Evolutionary conservation across 768 basidiomycete genomes (phyloP).

Genomic region (Leccinum subgranulosum): DNA sequence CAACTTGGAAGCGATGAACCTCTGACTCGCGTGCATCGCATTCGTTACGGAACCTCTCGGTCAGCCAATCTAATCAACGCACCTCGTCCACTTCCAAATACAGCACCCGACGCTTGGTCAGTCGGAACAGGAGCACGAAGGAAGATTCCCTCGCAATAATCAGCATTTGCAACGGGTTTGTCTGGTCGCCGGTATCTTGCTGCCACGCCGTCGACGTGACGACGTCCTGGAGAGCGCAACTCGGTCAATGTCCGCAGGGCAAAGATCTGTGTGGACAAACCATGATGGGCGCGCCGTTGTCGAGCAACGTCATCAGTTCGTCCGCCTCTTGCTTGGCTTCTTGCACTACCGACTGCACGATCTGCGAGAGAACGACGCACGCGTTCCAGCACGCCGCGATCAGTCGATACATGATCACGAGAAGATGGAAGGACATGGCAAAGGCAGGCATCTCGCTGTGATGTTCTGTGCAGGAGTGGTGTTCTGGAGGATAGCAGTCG

Average conservation of each 20-base stretch:
- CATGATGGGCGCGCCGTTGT: background rate
- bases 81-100: conserved; percentile 27
- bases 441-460: background rate
- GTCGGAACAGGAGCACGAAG: conserved; percentile 19
- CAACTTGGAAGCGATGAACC: conserved; percentile 13
- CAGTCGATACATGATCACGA: conserved; percentile 6
- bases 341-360: conserved; percentile 5
- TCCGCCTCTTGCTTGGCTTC: conserved; percentile 18
- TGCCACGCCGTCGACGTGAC: conserved; percentile 1
- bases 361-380: conserved; percentile 6
- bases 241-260: too few relatives aligned
- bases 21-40: conserved; percentile 1
- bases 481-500: background rate
- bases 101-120: conserved; percentile 18
- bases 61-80: background rate
- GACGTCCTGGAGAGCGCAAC: conserved; percentile 1
- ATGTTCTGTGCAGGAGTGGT: background rate
- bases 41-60: background rate
- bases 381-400: conserved; percentile 12
- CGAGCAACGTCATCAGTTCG: conserved; percentile 15
- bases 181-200: background rate
- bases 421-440: background rate
- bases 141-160: conserved; percentile 18
- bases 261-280: background rate
- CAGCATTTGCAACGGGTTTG: conserved; percentile 14